A percentile compares a stretch with the other conserved stretches of the same genome.
phyloP scores from a whole-genome alignment of 2,329 filamentous ascomycete species.

The Neopestalotiopsis sp. region DNA sequence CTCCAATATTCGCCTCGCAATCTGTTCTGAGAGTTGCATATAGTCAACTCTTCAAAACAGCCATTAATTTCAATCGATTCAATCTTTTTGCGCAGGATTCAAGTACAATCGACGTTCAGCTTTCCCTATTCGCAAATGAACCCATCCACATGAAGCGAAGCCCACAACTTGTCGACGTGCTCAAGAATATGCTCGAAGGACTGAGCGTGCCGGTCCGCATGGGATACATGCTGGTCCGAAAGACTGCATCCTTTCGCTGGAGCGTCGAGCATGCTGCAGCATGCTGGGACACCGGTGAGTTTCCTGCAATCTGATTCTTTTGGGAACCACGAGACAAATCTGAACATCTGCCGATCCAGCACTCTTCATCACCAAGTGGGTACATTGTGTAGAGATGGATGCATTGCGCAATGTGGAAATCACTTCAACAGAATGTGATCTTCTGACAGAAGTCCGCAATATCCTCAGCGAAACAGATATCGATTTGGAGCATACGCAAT shows the following conservation, averaged over 20 bases:
- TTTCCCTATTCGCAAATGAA: neutral
- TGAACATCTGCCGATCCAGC: neutral
- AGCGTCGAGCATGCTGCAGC: neutral
- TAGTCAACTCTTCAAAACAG: neutral
- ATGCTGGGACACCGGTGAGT: neutral
- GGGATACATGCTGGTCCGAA: constrained; percentile 8
- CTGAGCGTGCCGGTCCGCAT: neutral
- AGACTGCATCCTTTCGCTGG: constrained; percentile 6
- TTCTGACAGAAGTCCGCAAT: neutral
- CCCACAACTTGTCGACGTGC: neutral
- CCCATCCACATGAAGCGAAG: neutral
- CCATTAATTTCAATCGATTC: neutral
- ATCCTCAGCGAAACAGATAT: neutral
- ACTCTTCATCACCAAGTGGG: constrained; percentile 3
- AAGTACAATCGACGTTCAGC: neutral
- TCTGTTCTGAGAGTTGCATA: constrained; percentile 2
- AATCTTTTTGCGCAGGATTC: neutral
- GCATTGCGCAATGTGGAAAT: neutral
- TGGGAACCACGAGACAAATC: neutral
- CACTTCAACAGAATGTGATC: neutral
- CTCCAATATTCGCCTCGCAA: neutral
- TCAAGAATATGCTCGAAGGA: neutral
- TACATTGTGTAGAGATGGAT: constrained; percentile 1
- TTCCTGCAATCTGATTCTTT: too few species aligned
- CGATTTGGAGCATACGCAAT: neutral